phyloP scores from a whole-genome alignment of 202 grass and related monocot species.

The Dendrocalamus latiflorus region DNA sequence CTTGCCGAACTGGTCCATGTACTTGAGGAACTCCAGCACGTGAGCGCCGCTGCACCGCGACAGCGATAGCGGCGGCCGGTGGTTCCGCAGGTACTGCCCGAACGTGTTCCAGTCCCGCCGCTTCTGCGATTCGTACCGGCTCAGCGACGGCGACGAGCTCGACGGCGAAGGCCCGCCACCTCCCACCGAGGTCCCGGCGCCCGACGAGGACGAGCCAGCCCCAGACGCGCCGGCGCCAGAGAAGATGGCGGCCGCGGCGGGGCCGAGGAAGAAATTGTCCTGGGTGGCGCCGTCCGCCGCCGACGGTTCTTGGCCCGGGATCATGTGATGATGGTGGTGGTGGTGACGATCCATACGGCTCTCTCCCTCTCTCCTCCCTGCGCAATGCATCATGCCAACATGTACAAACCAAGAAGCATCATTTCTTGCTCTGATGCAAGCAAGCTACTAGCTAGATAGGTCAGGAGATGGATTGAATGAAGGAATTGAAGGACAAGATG shows the following conservation, averaged over 20 bases:
- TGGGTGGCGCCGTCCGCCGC: slow-evolving; percentile 31
- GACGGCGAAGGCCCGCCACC: slow-evolving; percentile 38
- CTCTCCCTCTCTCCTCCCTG: neutral
- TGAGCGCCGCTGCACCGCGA: slow-evolving; percentile 88
- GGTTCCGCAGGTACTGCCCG: slow-evolving; percentile 91
- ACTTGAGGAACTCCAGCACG: slow-evolving; percentile 92
- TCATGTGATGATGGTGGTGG: slow-evolving; percentile 54
- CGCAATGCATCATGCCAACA: neutral
- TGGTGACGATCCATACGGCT: slow-evolving; percentile 41
- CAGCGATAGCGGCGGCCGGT: slow-evolving; percentile 75
- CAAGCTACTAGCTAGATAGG: neutral
- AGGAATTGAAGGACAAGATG: neutral
- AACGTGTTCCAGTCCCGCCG: slow-evolving; percentile 98
- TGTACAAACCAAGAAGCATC: neutral
- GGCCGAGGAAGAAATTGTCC: slow-evolving; percentile 56
- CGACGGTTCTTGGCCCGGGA: slow-evolving; percentile 33
- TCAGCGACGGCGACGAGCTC: slow-evolving; percentile 56
- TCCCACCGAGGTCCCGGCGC: neutral
- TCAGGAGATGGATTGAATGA: slow-evolving; percentile 6
- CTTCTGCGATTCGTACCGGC: slow-evolving; percentile 94
- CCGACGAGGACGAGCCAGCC: slow-evolving; percentile 41
- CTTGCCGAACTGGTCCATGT: slow-evolving; percentile 97
- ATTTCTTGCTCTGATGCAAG: slow-evolving; percentile 45
- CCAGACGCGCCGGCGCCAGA: slow-evolving; percentile 16
- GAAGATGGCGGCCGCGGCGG: slow-evolving; percentile 45